Conservation (phyloP, 2,329 filamentous ascomycete genomes). For the Verticillium tricorpus region DNA sequence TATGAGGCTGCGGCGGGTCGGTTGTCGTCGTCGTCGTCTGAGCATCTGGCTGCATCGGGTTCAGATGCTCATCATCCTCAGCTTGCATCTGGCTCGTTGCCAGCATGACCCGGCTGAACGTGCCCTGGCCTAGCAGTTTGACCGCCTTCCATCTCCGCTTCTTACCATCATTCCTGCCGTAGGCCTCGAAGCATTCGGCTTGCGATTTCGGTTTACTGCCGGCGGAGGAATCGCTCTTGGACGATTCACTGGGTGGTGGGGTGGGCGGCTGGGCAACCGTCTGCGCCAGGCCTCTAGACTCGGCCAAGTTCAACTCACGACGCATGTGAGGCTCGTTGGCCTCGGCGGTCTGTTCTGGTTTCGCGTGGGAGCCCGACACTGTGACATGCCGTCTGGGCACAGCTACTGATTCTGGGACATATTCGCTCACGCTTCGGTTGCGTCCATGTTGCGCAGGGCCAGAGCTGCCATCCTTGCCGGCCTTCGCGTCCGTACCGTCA, state of each 20-base stretch:
- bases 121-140: constrained; percentile 81
- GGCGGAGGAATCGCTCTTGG: constrained; percentile 37
- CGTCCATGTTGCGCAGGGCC: constrained; percentile 33
- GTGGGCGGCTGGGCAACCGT: constrained; percentile 64
- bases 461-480: constrained; percentile 7
- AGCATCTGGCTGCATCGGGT: constrained; percentile 28
- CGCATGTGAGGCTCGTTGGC: constrained; percentile 48
- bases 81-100: constrained; percentile 71
- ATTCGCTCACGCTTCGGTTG: constrained; percentile 86
- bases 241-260: constrained; percentile 75
- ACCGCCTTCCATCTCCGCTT: constrained; percentile 74
- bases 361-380: constrained; percentile 59
- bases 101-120: constrained; percentile 90
- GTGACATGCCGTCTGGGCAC: constrained; percentile 69
- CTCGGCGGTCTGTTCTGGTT: constrained; percentile 29
- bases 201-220: constrained; percentile 32
- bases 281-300: constrained; percentile 67
- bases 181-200: constrained; percentile 66
- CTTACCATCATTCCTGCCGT: constrained; percentile 62
- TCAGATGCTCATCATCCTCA: constrained; percentile 38
- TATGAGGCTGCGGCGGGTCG: constrained; percentile 37
- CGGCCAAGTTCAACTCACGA: constrained; percentile 76
- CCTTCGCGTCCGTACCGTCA: constrained; percentile 19
- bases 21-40: constrained; percentile 28
- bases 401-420: constrained; percentile 67